Conservation (phyloP, 176 grass and related monocot genomes). For the Elymus sibiricus region DNA sequence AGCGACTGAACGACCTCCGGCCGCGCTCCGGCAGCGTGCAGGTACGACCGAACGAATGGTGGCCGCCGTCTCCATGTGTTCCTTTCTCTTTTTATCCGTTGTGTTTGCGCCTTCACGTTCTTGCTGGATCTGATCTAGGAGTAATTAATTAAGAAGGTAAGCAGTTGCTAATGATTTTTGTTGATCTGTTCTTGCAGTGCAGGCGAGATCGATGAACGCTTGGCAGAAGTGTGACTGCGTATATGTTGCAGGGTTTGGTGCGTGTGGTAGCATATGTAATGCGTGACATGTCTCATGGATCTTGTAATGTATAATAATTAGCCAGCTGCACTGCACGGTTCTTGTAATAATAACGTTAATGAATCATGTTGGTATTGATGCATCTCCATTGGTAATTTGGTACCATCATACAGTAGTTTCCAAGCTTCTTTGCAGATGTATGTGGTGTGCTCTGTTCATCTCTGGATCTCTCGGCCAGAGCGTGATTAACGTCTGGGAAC, state of each 20-base stretch:
- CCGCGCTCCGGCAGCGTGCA: neutral
- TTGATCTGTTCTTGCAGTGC: neutral
- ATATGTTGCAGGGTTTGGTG: neutral
- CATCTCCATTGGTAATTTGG: neutral
- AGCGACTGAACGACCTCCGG: conserved; percentile 53
- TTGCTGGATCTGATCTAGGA: conserved; percentile 12
- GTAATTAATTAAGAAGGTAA: neutral
- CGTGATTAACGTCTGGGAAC: too few species aligned
- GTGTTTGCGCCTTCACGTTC: neutral
- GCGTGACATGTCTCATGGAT: neutral
- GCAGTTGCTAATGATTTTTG: too few species aligned
- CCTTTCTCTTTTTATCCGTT: neutral
- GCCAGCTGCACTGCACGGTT: neutral
- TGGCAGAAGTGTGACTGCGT: neutral
- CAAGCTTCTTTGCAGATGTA: neutral
- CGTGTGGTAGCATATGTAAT: neutral
- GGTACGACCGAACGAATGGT: neutral
- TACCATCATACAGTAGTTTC: rapidly evolving
- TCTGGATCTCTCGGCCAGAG: neutral
- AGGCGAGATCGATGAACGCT: conserved; percentile 4
- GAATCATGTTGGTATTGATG: conserved; percentile 7
- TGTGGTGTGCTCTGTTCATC: neutral
- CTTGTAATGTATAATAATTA: neutral
- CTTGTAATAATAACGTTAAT: conserved; percentile 29
- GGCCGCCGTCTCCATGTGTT: neutral